Evolutionary conservation across 495 filamentous ascomycete species (phyloP).

Genomic region (Podospora pseudoanserina): DNA sequence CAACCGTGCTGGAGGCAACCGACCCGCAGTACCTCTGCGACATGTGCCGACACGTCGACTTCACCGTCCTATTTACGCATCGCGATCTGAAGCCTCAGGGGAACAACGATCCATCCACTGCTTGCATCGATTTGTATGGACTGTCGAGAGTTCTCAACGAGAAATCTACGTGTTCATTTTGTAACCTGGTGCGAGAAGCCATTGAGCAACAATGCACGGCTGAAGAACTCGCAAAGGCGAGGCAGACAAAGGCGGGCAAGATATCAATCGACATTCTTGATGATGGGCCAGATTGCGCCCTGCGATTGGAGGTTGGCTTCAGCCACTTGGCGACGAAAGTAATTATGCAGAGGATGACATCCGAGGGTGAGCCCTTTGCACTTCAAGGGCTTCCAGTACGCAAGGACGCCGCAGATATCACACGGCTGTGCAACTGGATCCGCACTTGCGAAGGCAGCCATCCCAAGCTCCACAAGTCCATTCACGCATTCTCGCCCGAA

Average conservation of each 20-base stretch:
- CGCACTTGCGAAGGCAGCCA: slow-evolving; percentile 10
- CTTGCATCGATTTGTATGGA: slow-evolving; percentile 11
- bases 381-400: not conserved
- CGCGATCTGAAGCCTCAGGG: slow-evolving; percentile 10
- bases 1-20: not conserved
- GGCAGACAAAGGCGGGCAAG: not conserved
- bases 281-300: slow-evolving; percentile 15
- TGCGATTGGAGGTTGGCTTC: slow-evolving; percentile 15
- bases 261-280: slow-evolving; percentile 14
- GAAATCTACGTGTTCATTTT: slow-evolving; percentile 13
- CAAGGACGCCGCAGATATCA: not conserved
- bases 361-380: not conserved
- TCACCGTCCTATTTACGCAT: slow-evolving; percentile 13
- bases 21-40: slow-evolving; percentile 21
- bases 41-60: slow-evolving; percentile 22
- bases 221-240: not conserved
- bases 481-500: not conserved
- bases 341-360: slow-evolving; percentile 10
- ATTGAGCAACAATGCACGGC: slow-evolving; percentile 10
- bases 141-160: slow-evolving; percentile 8
- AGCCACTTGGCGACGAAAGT: not conserved
- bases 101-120: slow-evolving; percentile 7
- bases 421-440: not conserved
- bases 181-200: slow-evolving; percentile 13
- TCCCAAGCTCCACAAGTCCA: slow-evolving; percentile 10